Base-by-base conservation (phyloP, 2,329 filamentous ascomycete species). In the Bipolaris bicolor region DNA sequence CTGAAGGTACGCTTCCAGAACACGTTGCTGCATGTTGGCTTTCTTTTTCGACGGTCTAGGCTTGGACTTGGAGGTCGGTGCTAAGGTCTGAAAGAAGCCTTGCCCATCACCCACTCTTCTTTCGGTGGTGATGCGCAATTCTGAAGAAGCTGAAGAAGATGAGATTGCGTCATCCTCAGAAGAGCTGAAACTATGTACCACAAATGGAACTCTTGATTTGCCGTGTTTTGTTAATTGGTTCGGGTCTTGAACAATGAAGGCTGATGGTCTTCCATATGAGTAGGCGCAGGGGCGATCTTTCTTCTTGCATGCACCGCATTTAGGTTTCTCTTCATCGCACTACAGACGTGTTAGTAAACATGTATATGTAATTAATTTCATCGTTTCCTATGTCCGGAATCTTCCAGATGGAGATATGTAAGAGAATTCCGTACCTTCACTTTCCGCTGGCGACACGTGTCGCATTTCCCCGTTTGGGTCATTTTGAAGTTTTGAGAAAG, bases 401-500 rank as follows among this genome's bases (percentile, higher is more conserved):
- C 2, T 7, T 16, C 6, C 9, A 7, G 7, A 6, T 10, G 0
- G 16, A 43, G 24, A n/a, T 10, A 37, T 0, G 34, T 3, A 45
- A 16, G 5, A 34, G 5, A 7, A 7, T 7, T 16, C 37, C 18
- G 29, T 54, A 73, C 71, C 65, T 72, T 73, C 39, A 73, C 71
- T 50, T 73, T 73, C 10, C 71, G 66, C 43, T 62, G 62, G 33
- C 71, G 63, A 56, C 71, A 73, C 3, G 59, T 71, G 43, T 72
- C 69, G 47, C 71, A 73, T 58, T 73, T 73, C 13, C 70, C 70
- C 3, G 66, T 66, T 40, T 67, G 68, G 5, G 71, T 73, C 71
- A 73, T 73, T 4, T 16, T 26, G 10, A 24, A 13, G n/a, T 22
- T 16, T 16, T 20, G 11, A 24, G 7, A 18, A 10, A 24, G 29